These are phyloP conservation scores for Bacidia gigantensis DNA, from an alignment of 495 filamentous ascomycete species.

Conservation along the genomic window DNA sequence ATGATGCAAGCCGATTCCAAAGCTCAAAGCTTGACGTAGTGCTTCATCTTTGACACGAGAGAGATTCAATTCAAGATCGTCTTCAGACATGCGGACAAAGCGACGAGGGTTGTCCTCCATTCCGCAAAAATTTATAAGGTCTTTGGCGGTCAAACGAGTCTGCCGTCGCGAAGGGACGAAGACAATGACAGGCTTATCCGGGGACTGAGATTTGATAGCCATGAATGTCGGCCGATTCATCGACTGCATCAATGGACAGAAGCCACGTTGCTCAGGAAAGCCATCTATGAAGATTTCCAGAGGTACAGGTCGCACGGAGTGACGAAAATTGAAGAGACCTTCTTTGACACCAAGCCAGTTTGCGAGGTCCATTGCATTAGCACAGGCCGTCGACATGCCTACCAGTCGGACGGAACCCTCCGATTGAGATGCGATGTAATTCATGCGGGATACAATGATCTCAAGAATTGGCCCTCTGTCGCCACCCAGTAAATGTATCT, in stretches of 20 bases:
- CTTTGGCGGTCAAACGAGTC: slow-evolving; percentile 85
- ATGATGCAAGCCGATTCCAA: slow-evolving; percentile 95
- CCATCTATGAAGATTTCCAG: slow-evolving; percentile 95
- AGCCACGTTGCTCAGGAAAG: slow-evolving; percentile 87
- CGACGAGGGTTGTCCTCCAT: slow-evolving; percentile 96
- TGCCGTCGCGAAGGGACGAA: slow-evolving; percentile 94
- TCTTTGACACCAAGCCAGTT: slow-evolving; percentile 98
- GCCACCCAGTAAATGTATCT: slow-evolving; percentile 91
- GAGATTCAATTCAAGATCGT: slow-evolving; percentile 76
- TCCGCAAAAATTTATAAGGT: slow-evolving; percentile 92
- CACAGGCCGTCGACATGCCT: slow-evolving; percentile 97
- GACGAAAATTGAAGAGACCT: slow-evolving; percentile 92
- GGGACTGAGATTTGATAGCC: slow-evolving; percentile 89
- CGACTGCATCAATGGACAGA: slow-evolving; percentile 95
- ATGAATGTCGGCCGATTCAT: slow-evolving; percentile 98
- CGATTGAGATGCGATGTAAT: slow-evolving; percentile 87
- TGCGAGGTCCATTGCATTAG: slow-evolving; percentile 83
- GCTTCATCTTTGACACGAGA: slow-evolving; percentile 82
- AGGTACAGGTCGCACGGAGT: slow-evolving; percentile 93
- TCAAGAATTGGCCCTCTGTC: slow-evolving; percentile 95
- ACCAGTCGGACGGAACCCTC: slow-evolving; percentile 79
- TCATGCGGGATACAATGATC: slow-evolving; percentile 98
- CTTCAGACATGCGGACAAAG: slow-evolving; percentile 87
- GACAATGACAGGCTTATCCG: slow-evolving; percentile 93
- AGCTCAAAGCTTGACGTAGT: slow-evolving; percentile 78